Evolutionary conservation across 805 yeast species (phyloP), one percentile per base, ranked within the genome.

Genomic region (Starmerella bombi): DNA sequence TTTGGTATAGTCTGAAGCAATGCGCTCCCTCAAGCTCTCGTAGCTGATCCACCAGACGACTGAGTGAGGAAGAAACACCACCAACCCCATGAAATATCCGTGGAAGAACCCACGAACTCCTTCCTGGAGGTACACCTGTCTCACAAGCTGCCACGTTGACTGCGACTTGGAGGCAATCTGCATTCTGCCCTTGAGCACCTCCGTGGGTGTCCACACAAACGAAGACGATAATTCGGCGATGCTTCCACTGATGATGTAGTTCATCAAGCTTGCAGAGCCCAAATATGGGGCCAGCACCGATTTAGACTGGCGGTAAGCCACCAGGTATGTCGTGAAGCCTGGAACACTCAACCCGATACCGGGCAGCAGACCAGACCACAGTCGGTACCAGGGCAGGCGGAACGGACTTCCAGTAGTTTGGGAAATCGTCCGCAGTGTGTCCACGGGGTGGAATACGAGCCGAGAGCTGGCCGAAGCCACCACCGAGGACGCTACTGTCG

Each of bases 101-200:
- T 93, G 70, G 62, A 75, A 86, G 49, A 80, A 68, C 3, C 96
- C 97, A 41, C 59, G 62, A 34, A 80, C 18, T 2, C 96, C 97
- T 52, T 82, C 94, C 1, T 62, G 59, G 30, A 58, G 59, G 53
- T 67, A 74, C 23, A 88, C 58, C 12, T 41, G 32, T 12, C 44
- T 36, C 17, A 60, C 36, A 14, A 58, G 48, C 29, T 44, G 43
- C 44, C 32, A 15, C 5, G 50, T 38, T 3, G 40, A 36, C 25
- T 35, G 38, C 16, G 38, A 25, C 20, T 21, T 21, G 25, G 51
- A 45, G 18, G 58, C 50, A 21, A 64, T 55, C 48, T 65, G 69
- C 60, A 64, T 55, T 17, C 67, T 57, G 28, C 68, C 69, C 49
- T 65, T 64, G 37, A 65, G 47, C n/a, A 64, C 66, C 51, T 65